These are phyloP conservation scores for Liquidambar formosana DNA, from an alignment of 164 flowering plant species.

Conservation along the genomic window DNA sequence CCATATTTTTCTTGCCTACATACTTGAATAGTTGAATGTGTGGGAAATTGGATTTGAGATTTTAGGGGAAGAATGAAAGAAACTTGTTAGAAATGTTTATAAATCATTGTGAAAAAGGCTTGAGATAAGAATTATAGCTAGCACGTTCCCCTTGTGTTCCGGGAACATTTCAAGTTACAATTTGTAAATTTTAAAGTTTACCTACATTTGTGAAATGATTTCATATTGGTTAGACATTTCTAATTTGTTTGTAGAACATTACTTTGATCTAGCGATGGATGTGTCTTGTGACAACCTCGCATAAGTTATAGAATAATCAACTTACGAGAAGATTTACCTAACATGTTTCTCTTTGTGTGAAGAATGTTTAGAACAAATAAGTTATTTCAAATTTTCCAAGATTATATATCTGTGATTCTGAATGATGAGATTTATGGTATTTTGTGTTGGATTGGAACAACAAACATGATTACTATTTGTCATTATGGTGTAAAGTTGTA, in stretches of 20 bases:
- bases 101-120: not conserved
- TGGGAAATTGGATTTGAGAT: no score
- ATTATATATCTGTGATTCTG: not conserved
- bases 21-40: not conserved
- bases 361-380: not conserved
- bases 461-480: not conserved
- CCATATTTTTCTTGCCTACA: not conserved
- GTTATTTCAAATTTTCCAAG: not conserved
- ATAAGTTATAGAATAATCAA: not conserved
- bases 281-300: not conserved
- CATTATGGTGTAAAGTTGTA: not conserved
- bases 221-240: not conserved
- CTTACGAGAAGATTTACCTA: no score
- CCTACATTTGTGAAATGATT: not conserved
- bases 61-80: not conserved
- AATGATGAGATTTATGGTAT: not conserved
- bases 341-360: not conserved
- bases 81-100: not conserved
- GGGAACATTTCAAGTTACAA: not conserved
- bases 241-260: not conserved
- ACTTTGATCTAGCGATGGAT: not conserved
- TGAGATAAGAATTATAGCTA: not conserved
- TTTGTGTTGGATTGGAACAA: no score
- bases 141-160: not conserved
- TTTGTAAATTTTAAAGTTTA: not conserved